These are phyloP conservation scores for Vachellia pachyceras DNA, from an alignment of 306 rosid species.

Conservation along the genomic window DNA sequence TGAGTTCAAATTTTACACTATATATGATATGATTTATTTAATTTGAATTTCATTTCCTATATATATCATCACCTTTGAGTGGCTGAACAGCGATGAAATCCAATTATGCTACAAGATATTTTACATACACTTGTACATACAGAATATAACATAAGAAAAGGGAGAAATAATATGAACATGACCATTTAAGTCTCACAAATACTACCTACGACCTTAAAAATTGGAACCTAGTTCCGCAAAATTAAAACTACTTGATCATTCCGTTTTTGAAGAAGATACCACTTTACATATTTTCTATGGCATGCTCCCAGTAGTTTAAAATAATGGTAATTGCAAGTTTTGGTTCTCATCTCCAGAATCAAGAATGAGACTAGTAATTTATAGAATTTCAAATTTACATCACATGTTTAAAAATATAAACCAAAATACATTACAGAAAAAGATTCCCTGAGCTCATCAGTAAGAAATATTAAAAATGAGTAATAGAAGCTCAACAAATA, in stretches of 20 bases:
- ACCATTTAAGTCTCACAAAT: background rate
- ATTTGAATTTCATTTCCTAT: background rate
- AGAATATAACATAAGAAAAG: background rate
- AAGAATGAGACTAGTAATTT: slow-evolving; percentile 3
- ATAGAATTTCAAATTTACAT: slow-evolving; percentile 4
- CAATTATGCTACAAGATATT: background rate
- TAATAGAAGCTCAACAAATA: background rate
- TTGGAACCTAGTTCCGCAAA: background rate
- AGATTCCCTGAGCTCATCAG: background rate
- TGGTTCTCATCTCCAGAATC: slow-evolving; percentile 2
- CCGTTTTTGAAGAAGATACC: background rate
- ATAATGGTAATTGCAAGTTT: background rate
- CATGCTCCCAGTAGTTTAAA: background rate
- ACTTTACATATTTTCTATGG: background rate
- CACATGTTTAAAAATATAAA: slow-evolving; percentile 1
- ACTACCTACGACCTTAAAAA: background rate
- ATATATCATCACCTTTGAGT: background rate
- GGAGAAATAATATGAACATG: background rate
- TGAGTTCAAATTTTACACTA: background rate
- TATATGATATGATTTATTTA: background rate
- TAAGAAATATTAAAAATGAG: background rate
- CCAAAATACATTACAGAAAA: background rate
- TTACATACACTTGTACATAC: background rate
- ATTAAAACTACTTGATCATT: background rate
- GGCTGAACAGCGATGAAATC: background rate